A percentile compares a stretch with the other conserved stretches of the same genome.
phyloP scores from a whole-genome alignment of 176 grass and related monocot species.

The Carex pumila region DNA sequence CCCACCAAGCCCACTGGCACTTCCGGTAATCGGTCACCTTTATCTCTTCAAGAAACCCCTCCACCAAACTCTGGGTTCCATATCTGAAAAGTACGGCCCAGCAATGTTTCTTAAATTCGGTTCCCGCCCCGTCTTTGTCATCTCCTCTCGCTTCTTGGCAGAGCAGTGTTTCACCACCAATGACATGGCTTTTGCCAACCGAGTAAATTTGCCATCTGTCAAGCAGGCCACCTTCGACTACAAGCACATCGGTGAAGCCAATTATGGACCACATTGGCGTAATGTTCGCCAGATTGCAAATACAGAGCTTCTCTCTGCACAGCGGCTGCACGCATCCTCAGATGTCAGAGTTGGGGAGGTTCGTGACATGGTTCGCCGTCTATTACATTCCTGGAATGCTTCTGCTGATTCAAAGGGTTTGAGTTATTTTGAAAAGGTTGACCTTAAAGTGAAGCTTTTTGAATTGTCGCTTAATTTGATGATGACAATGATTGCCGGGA shows the following conservation, averaged over 20 bases:
- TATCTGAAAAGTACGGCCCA: slow-evolving; percentile 5
- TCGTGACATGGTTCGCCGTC: neutral
- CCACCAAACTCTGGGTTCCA: neutral
- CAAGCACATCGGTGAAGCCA: neutral
- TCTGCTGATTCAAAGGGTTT: too few relatives aligned
- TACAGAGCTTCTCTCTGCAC: slow-evolving; percentile 10
- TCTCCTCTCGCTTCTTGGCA: slow-evolving; percentile 9
- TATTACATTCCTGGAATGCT: neutral
- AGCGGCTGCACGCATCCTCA: neutral
- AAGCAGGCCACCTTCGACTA: neutral
- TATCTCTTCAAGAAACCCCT: slow-evolving; percentile 26
- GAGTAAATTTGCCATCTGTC: slow-evolving; percentile 4
- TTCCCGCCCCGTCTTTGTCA: slow-evolving; percentile 9
- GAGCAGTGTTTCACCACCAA: slow-evolving; percentile 31
- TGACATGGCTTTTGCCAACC: slow-evolving; percentile 28
- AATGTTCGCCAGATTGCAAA: slow-evolving; percentile 23
- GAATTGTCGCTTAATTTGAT: slow-evolving; percentile 38
- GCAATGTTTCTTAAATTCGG: slow-evolving; percentile 20
- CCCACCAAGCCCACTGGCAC: slow-evolving; percentile 9
- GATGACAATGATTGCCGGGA: neutral
- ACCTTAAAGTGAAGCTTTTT: neutral
- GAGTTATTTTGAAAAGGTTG: neutral
- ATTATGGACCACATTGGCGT: slow-evolving; percentile 21
- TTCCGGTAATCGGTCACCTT: slow-evolving; percentile 22
- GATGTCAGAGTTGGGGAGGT: neutral